Evolutionary conservation across 148 eudicot genomes (phyloP), one percentile per base, ranked within the genome.

Genomic region (Euryodendron excelsum): DNA sequence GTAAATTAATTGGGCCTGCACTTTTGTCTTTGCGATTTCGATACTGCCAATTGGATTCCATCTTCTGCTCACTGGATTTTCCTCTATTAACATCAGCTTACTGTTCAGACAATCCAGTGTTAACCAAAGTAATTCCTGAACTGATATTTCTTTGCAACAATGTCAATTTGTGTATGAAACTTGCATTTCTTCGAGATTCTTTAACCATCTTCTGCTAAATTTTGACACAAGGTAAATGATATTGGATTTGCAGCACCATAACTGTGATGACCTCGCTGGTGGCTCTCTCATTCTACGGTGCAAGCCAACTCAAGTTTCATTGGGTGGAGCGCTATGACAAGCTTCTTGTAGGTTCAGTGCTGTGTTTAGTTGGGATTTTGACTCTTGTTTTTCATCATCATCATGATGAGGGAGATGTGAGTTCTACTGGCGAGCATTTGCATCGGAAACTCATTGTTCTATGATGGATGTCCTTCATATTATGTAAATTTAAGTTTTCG

Each of bases 241-340:
- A 39, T 80, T 67, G 62, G 45, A 59, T 71, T 70, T 87, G 90
- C 92, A 95, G 97, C 81, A 95, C 97, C 0, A 88, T 95, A 72
- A 88, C 94, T 28, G 99, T 95, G 81, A 95, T 95, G 99, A 95
- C 97, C 18, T 93, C 96, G 27, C 78, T 95, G 80, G 99, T 95
- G 74, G 99, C 99, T 41, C 93, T 95, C 76, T 95, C 99, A n/a
- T 95, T 87, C 86, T 95, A 95, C 6, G 97, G 97, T 68, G 99
- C 99, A 28, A 95, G 97, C 86, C 99, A 95, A 81, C 86, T 95
- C 63, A 95, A 95, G 84, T 93, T 93, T 74, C 99, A 93, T 72
- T 95, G 99, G 97, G 94, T 95, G 82, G 99, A 95, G 86, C 91
- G 93, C 30, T 95, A 95, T 12, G 97, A 95, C 90, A 93, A 95